A percentile compares a stretch with the other conserved stretches of the same genome.
phyloP scores from a whole-genome alignment of 345 rosid species.

The Eucalyptus erythrocorys region DNA sequence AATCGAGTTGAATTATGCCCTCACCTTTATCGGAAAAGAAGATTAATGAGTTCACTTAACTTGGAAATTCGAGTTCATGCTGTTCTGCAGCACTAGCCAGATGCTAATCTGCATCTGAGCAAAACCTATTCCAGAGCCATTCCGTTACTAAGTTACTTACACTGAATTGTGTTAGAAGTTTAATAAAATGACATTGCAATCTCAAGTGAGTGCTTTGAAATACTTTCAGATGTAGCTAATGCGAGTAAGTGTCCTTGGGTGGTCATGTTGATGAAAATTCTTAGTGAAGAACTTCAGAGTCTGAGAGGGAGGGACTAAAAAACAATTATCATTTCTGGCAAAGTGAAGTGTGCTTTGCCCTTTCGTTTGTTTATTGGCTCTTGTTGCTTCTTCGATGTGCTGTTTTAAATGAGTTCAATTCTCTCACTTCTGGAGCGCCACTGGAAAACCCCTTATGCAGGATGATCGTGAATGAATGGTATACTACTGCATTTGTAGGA shows the following conservation, averaged over 20 bases:
- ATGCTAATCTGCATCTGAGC: neutral
- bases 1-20: neutral
- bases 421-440: neutral
- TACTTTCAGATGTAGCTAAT: neutral
- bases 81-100: neutral
- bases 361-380: neutral
- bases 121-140: neutral
- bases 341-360: neutral
- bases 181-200: neutral
- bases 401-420: neutral
- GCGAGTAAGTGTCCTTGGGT: neutral
- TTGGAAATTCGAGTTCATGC: neutral
- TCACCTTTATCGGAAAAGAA: neutral
- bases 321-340: neutral
- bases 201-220: neutral
- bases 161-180: neutral
- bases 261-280: neutral
- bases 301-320: neutral
- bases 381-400: neutral
- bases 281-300: neutral
- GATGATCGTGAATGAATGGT: constrained; percentile 85
- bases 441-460: constrained; percentile 12
- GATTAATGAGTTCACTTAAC: neutral
- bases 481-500: constrained; percentile 54
- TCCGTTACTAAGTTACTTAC: neutral